Conservation (phyloP, 371 early-diverging fungal species). For the Rhizopus delemar region DNA sequence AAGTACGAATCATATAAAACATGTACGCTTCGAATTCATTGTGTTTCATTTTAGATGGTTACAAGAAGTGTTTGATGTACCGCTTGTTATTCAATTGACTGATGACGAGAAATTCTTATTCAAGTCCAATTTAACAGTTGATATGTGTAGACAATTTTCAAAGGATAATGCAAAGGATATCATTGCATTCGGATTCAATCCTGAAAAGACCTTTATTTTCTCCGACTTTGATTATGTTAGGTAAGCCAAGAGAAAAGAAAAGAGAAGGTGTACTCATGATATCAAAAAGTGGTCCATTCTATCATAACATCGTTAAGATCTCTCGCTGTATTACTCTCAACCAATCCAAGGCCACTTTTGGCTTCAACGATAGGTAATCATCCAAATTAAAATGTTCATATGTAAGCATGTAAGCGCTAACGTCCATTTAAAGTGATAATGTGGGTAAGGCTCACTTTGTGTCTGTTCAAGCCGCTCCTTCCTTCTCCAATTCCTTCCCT, state of each 20-base stretch:
- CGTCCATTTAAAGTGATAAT: constrained; percentile 63
- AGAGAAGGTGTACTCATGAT: not conserved
- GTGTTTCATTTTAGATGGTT: constrained; percentile 69
- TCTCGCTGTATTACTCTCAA: constrained; percentile 84
- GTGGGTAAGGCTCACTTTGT: constrained; percentile 94
- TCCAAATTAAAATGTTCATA: not conserved
- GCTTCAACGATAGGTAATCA: constrained; percentile 76
- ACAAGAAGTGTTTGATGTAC: constrained; percentile 97
- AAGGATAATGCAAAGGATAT: constrained; percentile 96
- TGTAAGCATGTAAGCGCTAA: too few species aligned
- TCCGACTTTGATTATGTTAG: constrained; percentile 92
- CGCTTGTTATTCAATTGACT: constrained; percentile 98
- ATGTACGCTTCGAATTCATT: not conserved
- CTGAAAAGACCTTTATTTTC: constrained; percentile 98
- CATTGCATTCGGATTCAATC: constrained; percentile 98
- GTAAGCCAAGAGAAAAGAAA: constrained; percentile 39
- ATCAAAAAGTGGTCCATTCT: constrained; percentile 74
- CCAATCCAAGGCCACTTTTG: constrained; percentile 89
- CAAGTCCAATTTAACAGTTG: constrained; percentile 88
- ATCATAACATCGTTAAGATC: constrained; percentile 89
- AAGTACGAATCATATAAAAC: constrained; percentile 24
- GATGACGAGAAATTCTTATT: constrained; percentile 99
- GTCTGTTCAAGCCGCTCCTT: constrained; percentile 92
- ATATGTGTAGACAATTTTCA: constrained; percentile 82
- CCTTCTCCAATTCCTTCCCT: constrained; percentile 94